Evolutionary conservation across 75 land plant species (phyloP).

Genomic region (Sequoiadendron giganteum): DNA sequence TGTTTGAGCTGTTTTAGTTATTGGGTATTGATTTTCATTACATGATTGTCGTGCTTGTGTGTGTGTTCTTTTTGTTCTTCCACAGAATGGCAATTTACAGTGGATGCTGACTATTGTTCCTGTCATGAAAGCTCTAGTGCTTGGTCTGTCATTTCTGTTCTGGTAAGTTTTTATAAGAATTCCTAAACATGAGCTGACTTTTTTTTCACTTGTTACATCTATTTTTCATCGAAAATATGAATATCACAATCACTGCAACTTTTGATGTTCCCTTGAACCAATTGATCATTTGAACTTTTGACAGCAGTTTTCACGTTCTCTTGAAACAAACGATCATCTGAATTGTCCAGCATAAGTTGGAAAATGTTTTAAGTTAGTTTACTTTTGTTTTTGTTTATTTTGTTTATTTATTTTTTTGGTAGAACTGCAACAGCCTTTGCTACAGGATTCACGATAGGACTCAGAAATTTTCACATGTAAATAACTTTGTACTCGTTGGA

Average conservation of each 20-base stretch:
- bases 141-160: slow-evolving; percentile 67
- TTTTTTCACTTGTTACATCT: not conserved
- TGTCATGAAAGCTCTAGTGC: slow-evolving; percentile 77
- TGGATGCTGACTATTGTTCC: slow-evolving; percentile 83
- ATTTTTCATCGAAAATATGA: not conserved
- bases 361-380: not conserved
- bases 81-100: slow-evolving; percentile 82
- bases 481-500: not conserved
- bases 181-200: not conserved
- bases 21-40: not conserved
- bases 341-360: not conserved
- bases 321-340: not conserved
- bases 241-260: not conserved
- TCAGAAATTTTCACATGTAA: not conserved
- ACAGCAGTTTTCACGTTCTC: not conserved
- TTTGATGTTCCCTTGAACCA: not conserved
- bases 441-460: not conserved
- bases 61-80: slow-evolving; percentile 5
- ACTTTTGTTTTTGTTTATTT: no score
- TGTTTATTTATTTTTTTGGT: no score
- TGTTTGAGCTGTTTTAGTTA: not conserved
- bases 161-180: slow-evolving; percentile 47
- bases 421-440: not conserved
- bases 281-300: not conserved
- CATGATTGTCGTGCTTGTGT: not conserved